Conservation (phyloP, 2,329 filamentous ascomycete genomes). For the Fusarium newnesense region DNA sequence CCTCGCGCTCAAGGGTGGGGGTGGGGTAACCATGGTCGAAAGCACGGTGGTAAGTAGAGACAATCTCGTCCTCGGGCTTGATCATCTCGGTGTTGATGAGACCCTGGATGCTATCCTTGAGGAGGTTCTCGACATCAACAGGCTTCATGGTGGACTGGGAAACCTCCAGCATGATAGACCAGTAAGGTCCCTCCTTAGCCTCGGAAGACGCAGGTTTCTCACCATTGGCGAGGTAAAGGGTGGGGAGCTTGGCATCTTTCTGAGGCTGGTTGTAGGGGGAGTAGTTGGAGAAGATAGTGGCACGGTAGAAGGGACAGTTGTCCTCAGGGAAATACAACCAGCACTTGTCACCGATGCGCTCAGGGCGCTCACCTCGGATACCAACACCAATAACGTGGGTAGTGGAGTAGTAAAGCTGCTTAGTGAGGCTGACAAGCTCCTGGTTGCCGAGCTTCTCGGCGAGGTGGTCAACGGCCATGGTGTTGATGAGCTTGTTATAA, state of each 20-base stretch:
- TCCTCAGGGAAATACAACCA: conserved; percentile 99
- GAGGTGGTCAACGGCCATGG: conserved; percentile 93
- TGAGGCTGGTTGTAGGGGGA: conserved; percentile 97
- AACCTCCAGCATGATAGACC: conserved; percentile 99
- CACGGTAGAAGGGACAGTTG: conserved; percentile 98
- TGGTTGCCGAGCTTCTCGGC: conserved; percentile 88
- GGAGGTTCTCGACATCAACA: conserved; percentile 84
- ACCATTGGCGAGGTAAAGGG: conserved; percentile 85
- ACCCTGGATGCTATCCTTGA: conserved; percentile 93
- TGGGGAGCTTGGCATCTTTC: conserved; percentile 83
- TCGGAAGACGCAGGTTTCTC: conserved; percentile 78
- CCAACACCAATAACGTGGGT: conserved; percentile 98
- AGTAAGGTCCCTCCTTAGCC: conserved; percentile 91
- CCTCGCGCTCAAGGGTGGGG: conserved; percentile 92
- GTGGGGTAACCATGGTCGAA: conserved; percentile 99
- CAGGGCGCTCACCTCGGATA: conserved; percentile 88
- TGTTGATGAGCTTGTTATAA: conserved; percentile 93
- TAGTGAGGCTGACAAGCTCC: conserved; percentile 83
- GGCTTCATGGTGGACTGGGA: conserved; percentile 97
- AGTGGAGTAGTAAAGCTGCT: conserved; percentile 94
- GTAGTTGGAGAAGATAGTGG: conserved; percentile 99
- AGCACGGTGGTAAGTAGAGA: conserved; percentile 96
- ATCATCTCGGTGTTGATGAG: conserved; percentile 99
- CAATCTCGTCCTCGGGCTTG: conserved; percentile 88
- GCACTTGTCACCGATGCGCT: conserved; percentile 99